These are phyloP conservation scores for Hypoxylon sp. DNA, from an alignment of 2,329 filamentous ascomycete species.

Conservation along the genomic window DNA sequence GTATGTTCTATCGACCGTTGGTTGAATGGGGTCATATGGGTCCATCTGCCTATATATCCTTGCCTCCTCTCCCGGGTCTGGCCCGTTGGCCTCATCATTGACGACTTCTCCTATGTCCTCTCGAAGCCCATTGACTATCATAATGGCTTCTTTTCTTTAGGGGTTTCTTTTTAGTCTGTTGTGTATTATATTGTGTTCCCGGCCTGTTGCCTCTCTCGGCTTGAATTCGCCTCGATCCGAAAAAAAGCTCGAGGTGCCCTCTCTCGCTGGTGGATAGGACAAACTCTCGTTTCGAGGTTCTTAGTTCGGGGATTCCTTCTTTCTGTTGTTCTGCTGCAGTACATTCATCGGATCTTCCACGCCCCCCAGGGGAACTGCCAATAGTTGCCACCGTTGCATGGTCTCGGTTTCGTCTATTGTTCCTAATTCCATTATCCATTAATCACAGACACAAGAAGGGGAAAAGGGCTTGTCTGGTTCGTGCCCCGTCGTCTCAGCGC, in stretches of 20 bases:
- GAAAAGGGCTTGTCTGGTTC: conserved; percentile 15
- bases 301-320: conserved; percentile 40
- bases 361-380: conserved; percentile 19
- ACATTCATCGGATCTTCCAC: conserved; percentile 33
- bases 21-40: conserved; percentile 49
- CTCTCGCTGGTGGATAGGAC: conserved; percentile 29
- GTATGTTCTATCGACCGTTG: conserved; percentile 46
- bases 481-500: conserved; percentile 24
- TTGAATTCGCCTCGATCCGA: conserved; percentile 29
- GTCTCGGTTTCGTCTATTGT: conserved; percentile 41
- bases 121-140: conserved; percentile 53
- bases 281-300: conserved; percentile 44
- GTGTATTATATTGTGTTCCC: conserved; percentile 51
- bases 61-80: conserved; percentile 57
- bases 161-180: conserved; percentile 45
- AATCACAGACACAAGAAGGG: conserved; percentile 26
- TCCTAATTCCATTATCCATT: conserved; percentile 37
- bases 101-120: conserved; percentile 48
- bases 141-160: conserved; percentile 60
- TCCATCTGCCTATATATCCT: conserved; percentile 62
- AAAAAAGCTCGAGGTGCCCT: conserved; percentile 31
- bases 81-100: conserved; percentile 47
- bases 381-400: conserved; percentile 40
- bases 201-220: conserved; percentile 25
- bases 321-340: conserved; percentile 35